These are phyloP conservation scores for Fragaria vesca DNA, from an alignment of 306 rosid species.

Conservation along the genomic window DNA sequence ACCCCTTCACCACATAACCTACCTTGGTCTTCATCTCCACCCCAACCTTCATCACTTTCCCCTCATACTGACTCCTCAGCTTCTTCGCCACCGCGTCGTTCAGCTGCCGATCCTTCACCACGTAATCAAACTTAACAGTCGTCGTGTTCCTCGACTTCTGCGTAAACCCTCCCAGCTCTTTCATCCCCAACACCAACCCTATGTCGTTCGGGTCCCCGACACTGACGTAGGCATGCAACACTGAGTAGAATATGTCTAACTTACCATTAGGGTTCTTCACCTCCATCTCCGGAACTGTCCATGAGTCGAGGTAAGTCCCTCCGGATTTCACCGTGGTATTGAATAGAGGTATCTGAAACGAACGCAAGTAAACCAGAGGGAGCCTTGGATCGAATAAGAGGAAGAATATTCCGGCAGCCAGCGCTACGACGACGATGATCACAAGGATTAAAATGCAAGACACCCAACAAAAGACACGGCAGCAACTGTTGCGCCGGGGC, in stretches of 20 bases:
- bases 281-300: slow-evolving; percentile 43
- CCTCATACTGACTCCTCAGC: slow-evolving; percentile 24
- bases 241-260: slow-evolving; percentile 38
- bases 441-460: slow-evolving; percentile 39
- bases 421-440: slow-evolving; percentile 25
- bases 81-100: slow-evolving; percentile 34
- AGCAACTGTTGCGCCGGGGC: slow-evolving; percentile 17
- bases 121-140: slow-evolving; percentile 43
- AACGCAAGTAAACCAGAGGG: slow-evolving; percentile 55
- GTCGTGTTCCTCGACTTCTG: slow-evolving; percentile 33
- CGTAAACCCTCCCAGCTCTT: slow-evolving; percentile 24
- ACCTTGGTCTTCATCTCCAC: slow-evolving; percentile 40
- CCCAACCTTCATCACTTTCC: slow-evolving; percentile 41
- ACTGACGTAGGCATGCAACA: neutral
- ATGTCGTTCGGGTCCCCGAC: slow-evolving; percentile 30
- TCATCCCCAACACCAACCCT: slow-evolving; percentile 25
- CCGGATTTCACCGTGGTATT: slow-evolving; percentile 27
- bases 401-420: slow-evolving; percentile 52
- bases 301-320: slow-evolving; percentile 48
- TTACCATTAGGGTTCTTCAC: slow-evolving; percentile 49
- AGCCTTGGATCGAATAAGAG: slow-evolving; percentile 49
- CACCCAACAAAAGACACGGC: slow-evolving; percentile 53
- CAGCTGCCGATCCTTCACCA: slow-evolving; percentile 34
- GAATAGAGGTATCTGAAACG: slow-evolving; percentile 45
- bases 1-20: slow-evolving; percentile 34